Evolutionary conservation across 2,329 filamentous ascomycete species (phyloP).

Genomic region (Tricladium varicosporioides): DNA sequence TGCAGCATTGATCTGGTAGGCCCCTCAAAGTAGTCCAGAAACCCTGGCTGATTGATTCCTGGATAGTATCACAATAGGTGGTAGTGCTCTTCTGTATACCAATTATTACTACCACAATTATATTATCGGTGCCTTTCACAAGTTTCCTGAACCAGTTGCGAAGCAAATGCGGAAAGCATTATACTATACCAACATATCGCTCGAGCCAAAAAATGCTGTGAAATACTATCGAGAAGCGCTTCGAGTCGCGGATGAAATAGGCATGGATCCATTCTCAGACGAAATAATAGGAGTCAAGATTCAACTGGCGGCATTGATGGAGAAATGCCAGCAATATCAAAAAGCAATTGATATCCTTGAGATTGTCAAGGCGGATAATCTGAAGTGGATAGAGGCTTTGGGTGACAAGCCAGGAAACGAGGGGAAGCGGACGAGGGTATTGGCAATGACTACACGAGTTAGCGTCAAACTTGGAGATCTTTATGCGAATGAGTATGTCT

Average conservation of each 20-base stretch:
- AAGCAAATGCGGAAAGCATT: constrained; percentile 79
- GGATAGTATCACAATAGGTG: constrained; percentile 29
- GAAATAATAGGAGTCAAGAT: constrained; percentile 89
- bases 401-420: constrained; percentile 47
- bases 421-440: constrained; percentile 58
- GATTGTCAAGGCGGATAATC: constrained; percentile 67
- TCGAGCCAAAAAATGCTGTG: constrained; percentile 73
- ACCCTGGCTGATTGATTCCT: constrained; percentile 1
- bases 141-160: constrained; percentile 68
- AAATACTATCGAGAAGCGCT: constrained; percentile 83
- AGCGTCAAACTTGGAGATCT: constrained; percentile 82
- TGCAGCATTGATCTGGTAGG: constrained; percentile 28
- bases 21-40: neutral
- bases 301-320: constrained; percentile 74
- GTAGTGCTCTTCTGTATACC: constrained; percentile 25
- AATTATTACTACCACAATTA: constrained; percentile 34
- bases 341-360: constrained; percentile 77
- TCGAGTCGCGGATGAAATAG: constrained; percentile 66
- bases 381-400: constrained; percentile 57
- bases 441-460: constrained; percentile 73
- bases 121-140: constrained; percentile 44
- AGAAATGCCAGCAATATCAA: constrained; percentile 69
- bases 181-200: constrained; percentile 77
- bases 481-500: constrained; percentile 74
- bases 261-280: constrained; percentile 85